Conservation (phyloP, 116 monocot genomes). For the Dioscorea cayenensis region DNA sequence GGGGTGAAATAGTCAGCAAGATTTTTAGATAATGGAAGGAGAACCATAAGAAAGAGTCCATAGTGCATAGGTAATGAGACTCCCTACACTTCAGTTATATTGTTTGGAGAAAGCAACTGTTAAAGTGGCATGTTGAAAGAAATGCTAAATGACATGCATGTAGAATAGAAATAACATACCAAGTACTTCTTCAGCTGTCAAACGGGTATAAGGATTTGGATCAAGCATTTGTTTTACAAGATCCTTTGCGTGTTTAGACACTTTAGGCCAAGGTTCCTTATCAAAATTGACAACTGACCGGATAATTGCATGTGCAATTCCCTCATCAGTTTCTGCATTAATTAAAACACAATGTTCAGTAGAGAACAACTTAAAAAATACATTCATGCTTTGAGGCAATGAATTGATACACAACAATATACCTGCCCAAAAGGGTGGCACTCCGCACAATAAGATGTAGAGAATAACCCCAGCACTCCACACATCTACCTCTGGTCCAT, state of each 20-base stretch:
- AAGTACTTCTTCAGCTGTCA: conserved; percentile 68
- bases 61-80: no score
- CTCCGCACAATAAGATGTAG: conserved; percentile 77
- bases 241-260: conserved; percentile 67
- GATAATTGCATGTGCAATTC: conserved; percentile 64
- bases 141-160: neutral
- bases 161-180: conserved; percentile 17
- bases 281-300: conserved; percentile 40
- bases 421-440: conserved; percentile 93
- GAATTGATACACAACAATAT: neutral
- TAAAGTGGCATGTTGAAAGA: neutral
- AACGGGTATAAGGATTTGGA: conserved; percentile 42
- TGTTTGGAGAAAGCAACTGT: neutral
- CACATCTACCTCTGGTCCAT: conserved; percentile 64
- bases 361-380: neutral
- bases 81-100: neutral
- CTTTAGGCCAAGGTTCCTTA: conserved; percentile 76
- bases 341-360: neutral
- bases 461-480: conserved; percentile 92
- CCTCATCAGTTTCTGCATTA: conserved; percentile 64
- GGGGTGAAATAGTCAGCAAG: no score
- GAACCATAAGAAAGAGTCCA: no score
- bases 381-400: neutral
- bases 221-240: conserved; percentile 75
- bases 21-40: no score